phyloP scores from a whole-genome alignment of 306 rosid genomes.

The Castanopsis chinensis region DNA sequence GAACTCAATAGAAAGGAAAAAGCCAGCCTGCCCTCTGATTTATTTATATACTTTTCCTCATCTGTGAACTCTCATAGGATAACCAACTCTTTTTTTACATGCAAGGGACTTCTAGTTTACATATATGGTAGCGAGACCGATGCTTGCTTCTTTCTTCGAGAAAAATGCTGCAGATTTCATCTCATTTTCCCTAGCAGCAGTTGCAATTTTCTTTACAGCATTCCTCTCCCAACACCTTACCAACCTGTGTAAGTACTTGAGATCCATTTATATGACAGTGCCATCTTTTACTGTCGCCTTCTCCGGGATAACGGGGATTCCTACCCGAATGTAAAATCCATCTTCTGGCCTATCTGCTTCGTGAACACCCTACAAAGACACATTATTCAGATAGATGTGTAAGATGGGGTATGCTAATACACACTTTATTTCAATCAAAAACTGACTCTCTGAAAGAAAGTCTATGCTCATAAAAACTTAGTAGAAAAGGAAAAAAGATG shows the following conservation, averaged over 20 bases:
- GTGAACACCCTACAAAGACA: slow-evolving; percentile 54
- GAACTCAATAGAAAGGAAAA: not conserved
- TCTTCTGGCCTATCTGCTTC: slow-evolving; percentile 82
- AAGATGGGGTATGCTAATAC: not conserved
- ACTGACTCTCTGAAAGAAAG: not conserved
- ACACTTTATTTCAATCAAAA: not conserved
- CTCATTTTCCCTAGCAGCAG: not conserved
- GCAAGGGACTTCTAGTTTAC: slow-evolving; percentile 28
- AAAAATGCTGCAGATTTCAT: slow-evolving; percentile 10
- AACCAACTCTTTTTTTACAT: slow-evolving; percentile 23
- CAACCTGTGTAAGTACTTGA: not conserved
- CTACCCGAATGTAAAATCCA: slow-evolving; percentile 82
- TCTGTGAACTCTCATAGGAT: slow-evolving; percentile 11
- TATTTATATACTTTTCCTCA: slow-evolving; percentile 34
- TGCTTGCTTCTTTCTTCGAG: slow-evolving; percentile 24
- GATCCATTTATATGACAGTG: slow-evolving; percentile 49
- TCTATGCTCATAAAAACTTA: not conserved
- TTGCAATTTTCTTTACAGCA: slow-evolving; percentile 4
- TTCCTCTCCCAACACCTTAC: slow-evolving; percentile 19
- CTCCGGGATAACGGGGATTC: slow-evolving; percentile 69
- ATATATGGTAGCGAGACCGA: slow-evolving; percentile 20
- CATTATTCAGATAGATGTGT: slow-evolving; percentile 11
- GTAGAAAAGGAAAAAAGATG: slow-evolving; percentile 5
- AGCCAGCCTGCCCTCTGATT: slow-evolving; percentile 17
- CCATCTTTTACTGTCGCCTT: slow-evolving; percentile 75